Conservation (phyloP, 2,329 filamentous ascomycete species). For the Verticillium nonalfalfae region DNA sequence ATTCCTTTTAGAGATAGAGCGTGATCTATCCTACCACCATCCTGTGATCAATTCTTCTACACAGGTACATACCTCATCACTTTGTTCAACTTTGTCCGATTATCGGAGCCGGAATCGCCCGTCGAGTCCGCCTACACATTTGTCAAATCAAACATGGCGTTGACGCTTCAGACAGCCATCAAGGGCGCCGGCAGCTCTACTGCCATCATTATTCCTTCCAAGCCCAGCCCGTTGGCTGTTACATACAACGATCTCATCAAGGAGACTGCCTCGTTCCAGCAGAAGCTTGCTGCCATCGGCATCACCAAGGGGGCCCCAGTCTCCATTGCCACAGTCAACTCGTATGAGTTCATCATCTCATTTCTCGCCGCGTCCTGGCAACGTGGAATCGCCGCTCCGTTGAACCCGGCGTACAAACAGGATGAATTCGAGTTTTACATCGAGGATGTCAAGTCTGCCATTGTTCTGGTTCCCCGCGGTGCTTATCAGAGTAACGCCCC, state of each 20-base stretch:
- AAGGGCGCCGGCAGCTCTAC: slow-evolving; percentile 35
- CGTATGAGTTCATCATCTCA: slow-evolving; percentile 80
- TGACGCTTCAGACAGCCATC: slow-evolving; percentile 45
- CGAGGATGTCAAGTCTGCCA: slow-evolving; percentile 73
- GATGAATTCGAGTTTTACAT: slow-evolving; percentile 91
- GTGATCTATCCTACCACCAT: background rate
- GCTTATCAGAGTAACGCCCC: slow-evolving; percentile 60
- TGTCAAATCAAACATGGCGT: slow-evolving; percentile 20
- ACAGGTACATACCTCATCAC: background rate
- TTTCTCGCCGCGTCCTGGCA: slow-evolving; percentile 86
- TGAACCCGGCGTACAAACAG: slow-evolving; percentile 86
- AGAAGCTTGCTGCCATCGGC: slow-evolving; percentile 69
- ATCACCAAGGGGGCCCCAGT: slow-evolving; percentile 64
- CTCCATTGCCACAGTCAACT: slow-evolving; percentile 78
- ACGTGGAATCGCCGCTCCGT: slow-evolving; percentile 74
- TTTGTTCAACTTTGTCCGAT: background rate
- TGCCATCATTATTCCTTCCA: slow-evolving; percentile 69
- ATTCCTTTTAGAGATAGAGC: background rate
- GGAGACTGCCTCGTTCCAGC: slow-evolving; percentile 67
- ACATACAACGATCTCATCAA: slow-evolving; percentile 62
- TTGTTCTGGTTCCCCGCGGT: slow-evolving; percentile 70
- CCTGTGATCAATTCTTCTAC: background rate
- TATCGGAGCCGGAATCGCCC: background rate
- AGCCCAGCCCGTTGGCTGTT: slow-evolving; percentile 54
- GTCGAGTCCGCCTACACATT: background rate